A percentile compares a stretch with the other conserved stretches of the same genome.
Evolutionary conservation across 441 rosid species (phyloP).

Genomic region (Gossypium lobatum): DNA sequence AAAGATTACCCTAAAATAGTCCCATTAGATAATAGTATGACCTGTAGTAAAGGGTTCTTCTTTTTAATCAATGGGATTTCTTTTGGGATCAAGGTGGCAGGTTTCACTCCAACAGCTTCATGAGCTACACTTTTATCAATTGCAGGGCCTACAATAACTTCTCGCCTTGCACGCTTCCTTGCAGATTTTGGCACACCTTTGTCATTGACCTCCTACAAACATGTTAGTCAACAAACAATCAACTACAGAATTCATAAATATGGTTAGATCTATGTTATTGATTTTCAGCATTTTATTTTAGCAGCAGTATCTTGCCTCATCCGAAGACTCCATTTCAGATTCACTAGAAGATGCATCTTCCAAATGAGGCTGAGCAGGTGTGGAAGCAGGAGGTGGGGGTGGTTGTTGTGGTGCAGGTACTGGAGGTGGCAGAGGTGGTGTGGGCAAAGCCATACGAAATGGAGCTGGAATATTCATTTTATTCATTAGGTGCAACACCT

Average conservation of each 20-base stretch:
- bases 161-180: slow-evolving; percentile 59
- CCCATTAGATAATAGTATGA: slow-evolving; percentile 18
- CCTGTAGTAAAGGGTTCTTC: slow-evolving; percentile 82
- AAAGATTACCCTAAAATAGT: not conserved
- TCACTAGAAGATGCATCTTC: slow-evolving; percentile 68
- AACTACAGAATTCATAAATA: slow-evolving; percentile 8
- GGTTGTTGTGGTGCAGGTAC: slow-evolving; percentile 37
- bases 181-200: slow-evolving; percentile 34
- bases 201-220: slow-evolving; percentile 39
- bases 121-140: slow-evolving; percentile 62
- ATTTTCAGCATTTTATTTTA: slow-evolving; percentile 11
- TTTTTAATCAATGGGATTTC: slow-evolving; percentile 82
- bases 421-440: slow-evolving; percentile 81
- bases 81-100: slow-evolving; percentile 71
- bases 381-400: slow-evolving; percentile 33
- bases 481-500: slow-evolving; percentile 98
- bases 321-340: slow-evolving; percentile 90
- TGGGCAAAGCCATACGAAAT: slow-evolving; percentile 87
- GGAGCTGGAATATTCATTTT: slow-evolving; percentile 99
- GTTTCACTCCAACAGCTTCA: slow-evolving; percentile 84
- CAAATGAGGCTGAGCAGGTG: slow-evolving; percentile 29
- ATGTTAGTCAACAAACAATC: slow-evolving; percentile 17
- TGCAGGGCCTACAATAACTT: slow-evolving; percentile 78
- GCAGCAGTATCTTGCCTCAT: slow-evolving; percentile 45
- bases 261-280: not conserved